Base-by-base conservation (phyloP, 805 yeast species). In the Wickerhamomyces chambardii region DNA sequence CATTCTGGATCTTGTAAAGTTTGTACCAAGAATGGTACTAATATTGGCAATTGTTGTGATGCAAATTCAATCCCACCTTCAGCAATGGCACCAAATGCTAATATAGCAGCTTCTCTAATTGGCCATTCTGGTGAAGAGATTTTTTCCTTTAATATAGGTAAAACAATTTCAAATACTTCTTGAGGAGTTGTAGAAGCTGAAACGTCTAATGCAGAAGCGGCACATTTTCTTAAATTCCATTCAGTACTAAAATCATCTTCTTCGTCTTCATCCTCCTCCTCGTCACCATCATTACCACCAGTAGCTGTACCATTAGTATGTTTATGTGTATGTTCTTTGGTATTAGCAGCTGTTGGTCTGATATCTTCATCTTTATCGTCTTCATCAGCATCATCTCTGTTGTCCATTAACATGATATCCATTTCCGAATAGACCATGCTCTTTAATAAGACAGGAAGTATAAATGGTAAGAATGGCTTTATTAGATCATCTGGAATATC, bases 21-120 rank as follows among this genome's bases (percentile, higher is more conserved):
- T 38, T 86, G 85, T 19, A 87, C 87, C 41, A 92, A 65, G 52
- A 79, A 87, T 27, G 95, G 95, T 25, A 90, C 77, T 32, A 92
- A 62, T 21, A 77, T 72, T 3, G 96, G 95, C 29, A 92, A 63
- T 46, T 83, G 83, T 29, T 74, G 75, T 16, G 77, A 59, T 5
- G 87, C 78, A 35, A 73, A 68, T 37, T 80, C 84, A 31, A 80
- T 64, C 45, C 95, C 87, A 44, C 95, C 94, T 46, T 82, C 89
- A 27, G 95, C 84, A 50, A 90, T 78, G 21, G 97, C 97, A 42
- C 98, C 98, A 51, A 92, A 71, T 1, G 97, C 97, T 32, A 92
- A 65, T 19, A 92, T 89, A 2, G 96, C 78, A 6, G 97, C 92
- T 56, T 92, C 98, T 40, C 97, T 73, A 8, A 84, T 73, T 17